Base-by-base conservation (phyloP, 2,329 filamentous ascomycete genomes). In the Colletotrichum melonis region DNA sequence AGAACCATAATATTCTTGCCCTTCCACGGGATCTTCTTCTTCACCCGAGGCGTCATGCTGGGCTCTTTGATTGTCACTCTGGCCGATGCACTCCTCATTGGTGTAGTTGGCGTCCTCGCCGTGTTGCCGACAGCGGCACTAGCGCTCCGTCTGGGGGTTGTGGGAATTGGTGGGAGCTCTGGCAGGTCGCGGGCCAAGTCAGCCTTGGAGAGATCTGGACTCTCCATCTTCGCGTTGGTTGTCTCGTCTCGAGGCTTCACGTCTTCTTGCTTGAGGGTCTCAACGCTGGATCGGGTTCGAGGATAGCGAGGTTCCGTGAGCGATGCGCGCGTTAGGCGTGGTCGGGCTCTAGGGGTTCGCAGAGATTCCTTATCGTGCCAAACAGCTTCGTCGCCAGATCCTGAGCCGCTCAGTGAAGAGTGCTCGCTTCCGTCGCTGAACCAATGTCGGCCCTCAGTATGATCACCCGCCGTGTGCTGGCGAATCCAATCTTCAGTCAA, bases 401-500 rank as follows among this genome's bases (percentile, higher is more conserved):
- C 84, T 77, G 91, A 92, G 88, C 89, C 88, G 86, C 90, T 92
- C 90, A 92, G 78, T 86, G 92, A 94, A 88, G 92, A 93, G 85
- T 90, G 89, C 86, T 94, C 93, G 81, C 92, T 95, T 35, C 74
- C 74, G 69, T 75, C 74, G 55, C 74, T 75, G 19, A 75, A 58
- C 74, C 76, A 72, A 68, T 85, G 78, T 79, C 84, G 78, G 49
- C 72, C 69, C 52, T 77, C 92, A 89, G 88, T 75, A 26, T 75
- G 73, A 76, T 92, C 90, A 75, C 90, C 89, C n/a, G 92, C 89
- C n/a, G 94, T 92, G 79, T 95, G 94, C 74, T 94, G 93, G 74
- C 93, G 92, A 76, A 97, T 95, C 94, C 94, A 96, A 85, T 95
- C 93, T 81, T 95, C 93, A 0, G 93, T 95, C 67, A 95, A 88